Evolutionary conservation across 2,329 filamentous ascomycete genomes (phyloP).

Genomic region (Colletotrichum sp.): DNA sequence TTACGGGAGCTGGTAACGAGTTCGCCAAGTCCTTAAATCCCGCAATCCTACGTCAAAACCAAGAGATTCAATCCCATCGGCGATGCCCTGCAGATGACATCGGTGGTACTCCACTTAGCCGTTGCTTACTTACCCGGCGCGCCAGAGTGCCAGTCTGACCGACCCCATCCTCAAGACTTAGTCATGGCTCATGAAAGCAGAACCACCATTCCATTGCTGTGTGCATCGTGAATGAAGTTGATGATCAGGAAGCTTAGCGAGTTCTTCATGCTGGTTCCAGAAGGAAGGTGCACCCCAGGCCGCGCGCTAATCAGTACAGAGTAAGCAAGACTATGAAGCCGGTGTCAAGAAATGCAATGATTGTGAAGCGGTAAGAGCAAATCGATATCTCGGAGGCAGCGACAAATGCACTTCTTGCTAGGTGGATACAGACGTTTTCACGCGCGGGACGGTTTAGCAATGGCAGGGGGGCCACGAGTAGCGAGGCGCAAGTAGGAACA

Average conservation of each 20-base stretch:
- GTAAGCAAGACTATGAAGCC: not conserved
- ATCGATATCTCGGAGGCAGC: not conserved
- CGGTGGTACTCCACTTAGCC: not conserved
- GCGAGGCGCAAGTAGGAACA: not conserved
- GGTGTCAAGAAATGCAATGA: not conserved
- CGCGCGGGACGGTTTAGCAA: not conserved
- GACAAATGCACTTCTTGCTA: not conserved
- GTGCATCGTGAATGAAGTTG: not conserved
- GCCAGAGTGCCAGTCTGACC: not conserved
- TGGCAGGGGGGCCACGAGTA: not conserved
- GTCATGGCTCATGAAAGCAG: not conserved
- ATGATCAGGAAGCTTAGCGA: not conserved
- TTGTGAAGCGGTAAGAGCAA: not conserved
- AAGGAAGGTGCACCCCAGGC: not conserved
- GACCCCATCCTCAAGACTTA: not conserved
- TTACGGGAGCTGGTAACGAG: not conserved
- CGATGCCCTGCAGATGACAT: not conserved
- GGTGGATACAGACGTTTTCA: not conserved
- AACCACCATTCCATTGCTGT: not conserved
- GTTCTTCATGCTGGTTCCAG: not conserved
- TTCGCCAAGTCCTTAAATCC: not conserved
- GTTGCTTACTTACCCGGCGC: not conserved
- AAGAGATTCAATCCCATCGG: not conserved
- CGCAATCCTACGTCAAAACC: not conserved
- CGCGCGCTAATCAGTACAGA: not conserved